phyloP scores from a whole-genome alignment of 306 rosid species.

The Dicorynia guianensis region DNA sequence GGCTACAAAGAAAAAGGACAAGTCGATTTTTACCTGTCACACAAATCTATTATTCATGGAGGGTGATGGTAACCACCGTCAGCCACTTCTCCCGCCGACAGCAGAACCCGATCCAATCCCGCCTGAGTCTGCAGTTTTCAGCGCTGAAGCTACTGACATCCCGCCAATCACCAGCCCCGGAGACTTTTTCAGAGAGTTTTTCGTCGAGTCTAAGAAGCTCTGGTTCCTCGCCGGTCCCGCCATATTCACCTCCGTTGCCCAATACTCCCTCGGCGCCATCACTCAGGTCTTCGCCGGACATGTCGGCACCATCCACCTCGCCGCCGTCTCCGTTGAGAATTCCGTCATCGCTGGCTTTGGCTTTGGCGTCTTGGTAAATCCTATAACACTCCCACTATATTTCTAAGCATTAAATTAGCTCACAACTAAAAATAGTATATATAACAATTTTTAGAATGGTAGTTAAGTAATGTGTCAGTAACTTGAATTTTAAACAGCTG shows the following conservation, averaged over 20 bases:
- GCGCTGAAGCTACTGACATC: conserved; percentile 63
- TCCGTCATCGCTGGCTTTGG: conserved; percentile 94
- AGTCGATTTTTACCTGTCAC: too few relatives aligned
- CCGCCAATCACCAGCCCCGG: conserved; percentile 49
- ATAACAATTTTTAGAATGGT: too few relatives aligned
- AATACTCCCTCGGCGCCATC: conserved; percentile 89
- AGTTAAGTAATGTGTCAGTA: too few relatives aligned
- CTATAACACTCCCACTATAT: too few relatives aligned
- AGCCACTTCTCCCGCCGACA: conserved; percentile 40
- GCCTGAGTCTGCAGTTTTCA: conserved; percentile 48
- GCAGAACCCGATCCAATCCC: background rate
- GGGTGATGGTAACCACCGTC: background rate
- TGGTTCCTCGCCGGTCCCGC: conserved; percentile 97
- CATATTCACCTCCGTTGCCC: conserved; percentile 79
- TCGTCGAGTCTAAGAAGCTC: conserved; percentile 66
- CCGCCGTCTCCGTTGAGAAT: conserved; percentile 88
- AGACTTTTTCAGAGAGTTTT: conserved; percentile 60
- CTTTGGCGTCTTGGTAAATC: conserved; percentile 72
- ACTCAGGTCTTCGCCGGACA: conserved; percentile 89
- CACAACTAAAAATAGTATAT: too few relatives aligned
- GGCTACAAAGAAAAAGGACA: too few relatives aligned
- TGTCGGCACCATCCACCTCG: conserved; percentile 72
- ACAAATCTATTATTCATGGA: conserved; percentile 18
- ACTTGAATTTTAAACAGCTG: conserved; percentile 42
- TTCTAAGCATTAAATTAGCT: too few relatives aligned